A percentile compares a stretch with the other conserved stretches of the same genome.
Conservation (phyloP, 176 grass and related monocot genomes). For the Alopecurus myosuroides region DNA sequence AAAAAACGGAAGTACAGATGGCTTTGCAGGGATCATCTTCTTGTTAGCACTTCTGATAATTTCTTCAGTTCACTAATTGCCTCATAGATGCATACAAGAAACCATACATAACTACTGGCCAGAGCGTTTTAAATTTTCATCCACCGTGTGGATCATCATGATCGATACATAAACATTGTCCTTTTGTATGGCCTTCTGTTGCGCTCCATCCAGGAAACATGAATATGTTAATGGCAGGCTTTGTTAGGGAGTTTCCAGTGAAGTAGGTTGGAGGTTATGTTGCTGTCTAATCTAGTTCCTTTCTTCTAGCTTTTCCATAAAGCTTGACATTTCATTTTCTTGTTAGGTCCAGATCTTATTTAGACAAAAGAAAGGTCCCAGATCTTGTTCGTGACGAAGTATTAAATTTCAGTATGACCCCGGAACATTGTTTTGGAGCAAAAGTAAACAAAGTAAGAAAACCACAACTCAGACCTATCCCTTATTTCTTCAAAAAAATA, state of each 20-base stretch:
- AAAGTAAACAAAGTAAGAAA: background rate
- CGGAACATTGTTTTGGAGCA: background rate
- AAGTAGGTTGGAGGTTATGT: background rate
- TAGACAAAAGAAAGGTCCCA: background rate
- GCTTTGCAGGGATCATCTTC: too few relatives aligned
- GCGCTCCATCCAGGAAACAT: background rate
- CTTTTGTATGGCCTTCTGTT: background rate
- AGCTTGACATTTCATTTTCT: slow-evolving; percentile 16
- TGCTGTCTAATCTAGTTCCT: slow-evolving; percentile 20
- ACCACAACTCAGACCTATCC: background rate
- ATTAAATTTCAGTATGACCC: background rate
- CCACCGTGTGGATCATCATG: background rate
- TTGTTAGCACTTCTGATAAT: background rate
- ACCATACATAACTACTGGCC: background rate
- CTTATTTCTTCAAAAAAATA: background rate
- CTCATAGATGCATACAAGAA: background rate
- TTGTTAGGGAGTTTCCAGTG: background rate
- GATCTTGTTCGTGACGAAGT: background rate
- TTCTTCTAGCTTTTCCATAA: background rate
- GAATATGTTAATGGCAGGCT: slow-evolving; percentile 12
- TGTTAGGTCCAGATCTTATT: slow-evolving; percentile 31
- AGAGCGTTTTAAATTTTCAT: background rate
- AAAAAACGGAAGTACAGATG: too few relatives aligned
- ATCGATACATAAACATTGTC: background rate
- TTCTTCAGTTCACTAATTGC: background rate